Conservation (phyloP, 2,329 filamentous ascomycete genomes). For the Furcasterigmium sp. region DNA sequence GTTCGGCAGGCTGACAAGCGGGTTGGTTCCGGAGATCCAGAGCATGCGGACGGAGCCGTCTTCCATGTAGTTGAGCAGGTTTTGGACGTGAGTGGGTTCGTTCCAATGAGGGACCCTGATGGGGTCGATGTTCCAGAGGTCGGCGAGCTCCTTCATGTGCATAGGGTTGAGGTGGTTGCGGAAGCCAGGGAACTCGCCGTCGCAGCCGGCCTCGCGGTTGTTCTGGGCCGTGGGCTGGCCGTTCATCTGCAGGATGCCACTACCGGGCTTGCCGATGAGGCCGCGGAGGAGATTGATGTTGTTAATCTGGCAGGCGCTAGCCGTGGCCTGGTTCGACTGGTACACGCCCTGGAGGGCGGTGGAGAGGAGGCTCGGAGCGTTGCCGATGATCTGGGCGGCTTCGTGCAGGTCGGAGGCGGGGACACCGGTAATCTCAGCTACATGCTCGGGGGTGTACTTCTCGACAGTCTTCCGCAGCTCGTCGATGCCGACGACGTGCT, state of each 20-base stretch:
- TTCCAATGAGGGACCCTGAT: slow-evolving; percentile 29
- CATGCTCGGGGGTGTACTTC: slow-evolving; percentile 23
- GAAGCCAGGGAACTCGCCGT: slow-evolving; percentile 31
- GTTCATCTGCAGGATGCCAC: slow-evolving; percentile 31
- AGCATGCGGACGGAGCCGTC: slow-evolving; percentile 27
- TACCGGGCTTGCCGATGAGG: slow-evolving; percentile 25
- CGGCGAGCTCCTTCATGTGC: slow-evolving; percentile 28
- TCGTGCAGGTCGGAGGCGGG: slow-evolving; percentile 19
- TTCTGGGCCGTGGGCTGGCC: slow-evolving; percentile 33
- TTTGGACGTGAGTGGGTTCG: slow-evolving; percentile 28
- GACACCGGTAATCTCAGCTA: slow-evolving; percentile 28
- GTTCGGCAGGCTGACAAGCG: slow-evolving; percentile 29
- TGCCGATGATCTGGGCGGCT: slow-evolving; percentile 26
- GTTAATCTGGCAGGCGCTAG: slow-evolving; percentile 31
- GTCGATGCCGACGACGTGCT: slow-evolving; percentile 21
- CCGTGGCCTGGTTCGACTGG: slow-evolving; percentile 33
- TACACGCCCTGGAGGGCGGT: slow-evolving; percentile 33
- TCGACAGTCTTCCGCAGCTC: slow-evolving; percentile 19
- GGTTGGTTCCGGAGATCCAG: slow-evolving; percentile 31
- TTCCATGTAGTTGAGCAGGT: slow-evolving; percentile 28
- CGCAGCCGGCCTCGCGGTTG: slow-evolving; percentile 30
- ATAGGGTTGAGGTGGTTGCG: slow-evolving; percentile 25
- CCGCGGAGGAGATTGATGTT: slow-evolving; percentile 32
- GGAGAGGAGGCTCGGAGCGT: slow-evolving; percentile 22
- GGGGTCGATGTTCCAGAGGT: slow-evolving; percentile 28